Percentiles rank a stretch among this genome's conserved stretches.
Conservation (phyloP, 176 grass and related monocot genomes). For the Otatea glauca region DNA sequence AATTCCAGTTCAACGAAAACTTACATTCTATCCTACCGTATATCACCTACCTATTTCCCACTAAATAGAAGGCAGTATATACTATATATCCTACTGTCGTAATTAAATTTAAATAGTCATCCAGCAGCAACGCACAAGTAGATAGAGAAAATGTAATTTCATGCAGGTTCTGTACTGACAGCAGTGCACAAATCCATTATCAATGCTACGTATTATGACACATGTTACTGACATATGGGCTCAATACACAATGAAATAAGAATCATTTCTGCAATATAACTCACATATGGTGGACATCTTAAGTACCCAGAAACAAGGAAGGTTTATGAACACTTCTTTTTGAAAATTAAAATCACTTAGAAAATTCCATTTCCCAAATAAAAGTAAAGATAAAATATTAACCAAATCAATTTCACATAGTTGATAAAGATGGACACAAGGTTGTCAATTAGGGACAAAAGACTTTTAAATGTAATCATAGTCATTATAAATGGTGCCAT, state of each 20-base stretch:
- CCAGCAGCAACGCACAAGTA: not conserved
- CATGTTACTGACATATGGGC: not conserved
- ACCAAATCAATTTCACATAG: not conserved
- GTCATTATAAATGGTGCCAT: slow-evolving; percentile 31
- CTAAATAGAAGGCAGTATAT: too few species aligned
- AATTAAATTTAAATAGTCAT: not conserved
- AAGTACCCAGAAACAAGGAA: too few species aligned
- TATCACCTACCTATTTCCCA: too few species aligned
- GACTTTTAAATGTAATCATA: slow-evolving; percentile 31
- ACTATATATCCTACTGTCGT: not conserved
- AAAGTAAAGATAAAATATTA: not conserved
- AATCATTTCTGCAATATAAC: not conserved
- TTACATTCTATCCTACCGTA: too few species aligned
- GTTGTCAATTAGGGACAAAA: slow-evolving; percentile 46
- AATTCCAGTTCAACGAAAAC: not conserved
- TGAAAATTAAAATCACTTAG: too few species aligned
- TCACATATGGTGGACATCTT: too few species aligned
- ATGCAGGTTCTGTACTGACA: not conserved
- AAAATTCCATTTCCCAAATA: slow-evolving; percentile 1
- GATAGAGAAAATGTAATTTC: not conserved
- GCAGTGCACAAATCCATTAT: not conserved
- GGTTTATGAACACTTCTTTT: too few species aligned
- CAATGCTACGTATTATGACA: not conserved
- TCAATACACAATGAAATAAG: not conserved
- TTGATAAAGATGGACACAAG: not conserved